Conservation (phyloP, 352 stramenopile genomes). For the Phytophthora syringae region DNA sequence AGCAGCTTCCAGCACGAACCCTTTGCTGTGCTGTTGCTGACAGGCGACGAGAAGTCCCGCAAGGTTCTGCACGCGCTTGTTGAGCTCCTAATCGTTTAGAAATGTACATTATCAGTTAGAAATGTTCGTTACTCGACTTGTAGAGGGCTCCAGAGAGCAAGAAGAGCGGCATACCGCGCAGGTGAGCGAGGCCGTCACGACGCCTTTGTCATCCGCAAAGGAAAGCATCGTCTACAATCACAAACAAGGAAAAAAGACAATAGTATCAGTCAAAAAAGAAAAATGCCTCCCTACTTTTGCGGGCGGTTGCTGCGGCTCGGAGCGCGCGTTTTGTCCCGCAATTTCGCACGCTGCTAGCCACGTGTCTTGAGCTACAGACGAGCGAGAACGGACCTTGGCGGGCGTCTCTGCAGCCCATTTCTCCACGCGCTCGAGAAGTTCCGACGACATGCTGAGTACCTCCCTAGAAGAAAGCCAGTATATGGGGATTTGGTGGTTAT, state of each 20-base stretch:
- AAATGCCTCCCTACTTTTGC: background rate
- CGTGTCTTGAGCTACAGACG: background rate
- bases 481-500: background rate
- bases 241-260: slow-evolving; percentile 6
- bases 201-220: slow-evolving; percentile 78
- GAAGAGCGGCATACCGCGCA: slow-evolving; percentile 48
- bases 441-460: slow-evolving; percentile 62
- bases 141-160: background rate
- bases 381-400: slow-evolving; percentile 41
- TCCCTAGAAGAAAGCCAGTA: slow-evolving; percentile 24
- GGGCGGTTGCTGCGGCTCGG: slow-evolving; percentile 7
- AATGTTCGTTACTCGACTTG: slow-evolving; percentile 3
- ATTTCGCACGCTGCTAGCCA: slow-evolving; percentile 1
- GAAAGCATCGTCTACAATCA: slow-evolving; percentile 69
- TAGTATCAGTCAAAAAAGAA: background rate
- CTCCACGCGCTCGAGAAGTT: slow-evolving; percentile 76
- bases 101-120: too few relatives aligned
- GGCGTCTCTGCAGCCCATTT: slow-evolving; percentile 81
- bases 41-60: slow-evolving; percentile 64
- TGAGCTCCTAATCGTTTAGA: slow-evolving; percentile 59
- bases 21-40: slow-evolving; percentile 63
- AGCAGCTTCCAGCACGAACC: slow-evolving; percentile 39
- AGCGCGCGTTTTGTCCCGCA: background rate
- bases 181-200: slow-evolving; percentile 55
- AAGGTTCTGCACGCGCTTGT: slow-evolving; percentile 72